phyloP scores from a whole-genome alignment of 2,329 filamentous ascomycete genomes.

The Tolypocladium guangdongense region DNA sequence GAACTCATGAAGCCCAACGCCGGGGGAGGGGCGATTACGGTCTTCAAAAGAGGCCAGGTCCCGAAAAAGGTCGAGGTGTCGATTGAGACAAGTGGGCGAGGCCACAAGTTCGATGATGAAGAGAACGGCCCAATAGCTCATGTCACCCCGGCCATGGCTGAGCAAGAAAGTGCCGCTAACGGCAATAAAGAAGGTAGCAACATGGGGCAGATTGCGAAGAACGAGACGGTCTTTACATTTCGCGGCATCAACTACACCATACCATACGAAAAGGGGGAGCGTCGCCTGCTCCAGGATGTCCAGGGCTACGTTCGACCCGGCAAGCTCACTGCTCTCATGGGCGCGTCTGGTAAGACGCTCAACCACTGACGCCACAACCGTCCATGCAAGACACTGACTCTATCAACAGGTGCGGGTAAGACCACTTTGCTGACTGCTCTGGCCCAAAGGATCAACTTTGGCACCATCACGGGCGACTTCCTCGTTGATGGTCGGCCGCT shows the following conservation, averaged over 20 bases:
- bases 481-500: conserved; percentile 64
- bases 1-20: conserved; percentile 54
- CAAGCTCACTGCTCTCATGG: conserved; percentile 72
- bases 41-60: conserved; percentile 53
- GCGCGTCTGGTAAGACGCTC: conserved; percentile 27
- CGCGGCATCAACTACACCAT: conserved; percentile 39
- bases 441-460: conserved; percentile 65
- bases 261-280: conserved; percentile 48
- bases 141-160: conserved; percentile 53
- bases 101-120: conserved; percentile 43
- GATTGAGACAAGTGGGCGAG: conserved; percentile 38
- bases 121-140: conserved; percentile 20
- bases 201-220: conserved; percentile 44
- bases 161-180: conserved; percentile 5
- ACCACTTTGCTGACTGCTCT: conserved; percentile 66
- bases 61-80: conserved; percentile 46
- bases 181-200: conserved; percentile 16
- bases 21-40: conserved; percentile 46
- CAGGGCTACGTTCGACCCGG: conserved; percentile 80
- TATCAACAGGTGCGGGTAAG: conserved; percentile 43
- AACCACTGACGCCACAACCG: background rate
- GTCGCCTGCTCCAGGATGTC: conserved; percentile 62
- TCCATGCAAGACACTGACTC: conserved; percentile 8
- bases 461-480: conserved; percentile 66
- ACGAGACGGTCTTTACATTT: conserved; percentile 48